Conservation (phyloP, 1,139 yeast species). For the Scheffersomyces segobiensis region DNA sequence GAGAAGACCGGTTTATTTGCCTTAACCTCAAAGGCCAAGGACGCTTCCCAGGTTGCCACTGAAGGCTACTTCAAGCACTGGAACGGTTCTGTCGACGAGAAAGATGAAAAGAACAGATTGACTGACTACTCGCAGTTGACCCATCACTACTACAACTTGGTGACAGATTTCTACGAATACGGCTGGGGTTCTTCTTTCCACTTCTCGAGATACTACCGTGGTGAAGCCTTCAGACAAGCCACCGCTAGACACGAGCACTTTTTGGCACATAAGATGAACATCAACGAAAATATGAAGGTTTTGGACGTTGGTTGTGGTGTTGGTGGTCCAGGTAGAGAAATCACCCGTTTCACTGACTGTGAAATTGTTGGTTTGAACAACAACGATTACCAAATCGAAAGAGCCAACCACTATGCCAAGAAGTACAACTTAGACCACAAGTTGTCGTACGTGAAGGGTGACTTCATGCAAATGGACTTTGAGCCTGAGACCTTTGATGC, state of each 20-base stretch:
- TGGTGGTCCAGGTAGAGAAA: constrained; percentile 99
- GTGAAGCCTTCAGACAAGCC: constrained; percentile 93
- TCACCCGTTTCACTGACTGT: constrained; percentile 87
- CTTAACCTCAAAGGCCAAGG: constrained; percentile 68
- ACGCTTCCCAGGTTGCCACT: constrained; percentile 81
- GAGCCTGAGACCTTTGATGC: constrained; percentile 89
- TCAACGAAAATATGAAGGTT: constrained; percentile 79
- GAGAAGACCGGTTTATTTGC: constrained; percentile 74
- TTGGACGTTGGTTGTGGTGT: constrained; percentile 99
- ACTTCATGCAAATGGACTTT: constrained; percentile 98
- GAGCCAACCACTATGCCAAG: constrained; percentile 82
- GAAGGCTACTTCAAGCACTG: constrained; percentile 95
- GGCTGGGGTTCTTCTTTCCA: constrained; percentile 99
- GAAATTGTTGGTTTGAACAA: constrained; percentile 88
- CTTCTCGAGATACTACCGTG: constrained; percentile 88
- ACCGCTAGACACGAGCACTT: constrained; percentile 97
- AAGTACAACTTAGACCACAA: constrained; percentile 66
- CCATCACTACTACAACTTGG: constrained; percentile 94
- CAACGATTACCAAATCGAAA: constrained; percentile 94
- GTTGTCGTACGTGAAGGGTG: constrained; percentile 90
- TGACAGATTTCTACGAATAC: constrained; percentile 92
- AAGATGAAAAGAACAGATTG: constrained; percentile 73
- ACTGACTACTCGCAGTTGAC: constrained; percentile 87
- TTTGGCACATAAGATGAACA: constrained; percentile 83
- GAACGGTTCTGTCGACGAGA: constrained; percentile 84